Conservation (phyloP, 1,139 yeast genomes). For the Hemisphaericaspora xylanilytica region DNA sequence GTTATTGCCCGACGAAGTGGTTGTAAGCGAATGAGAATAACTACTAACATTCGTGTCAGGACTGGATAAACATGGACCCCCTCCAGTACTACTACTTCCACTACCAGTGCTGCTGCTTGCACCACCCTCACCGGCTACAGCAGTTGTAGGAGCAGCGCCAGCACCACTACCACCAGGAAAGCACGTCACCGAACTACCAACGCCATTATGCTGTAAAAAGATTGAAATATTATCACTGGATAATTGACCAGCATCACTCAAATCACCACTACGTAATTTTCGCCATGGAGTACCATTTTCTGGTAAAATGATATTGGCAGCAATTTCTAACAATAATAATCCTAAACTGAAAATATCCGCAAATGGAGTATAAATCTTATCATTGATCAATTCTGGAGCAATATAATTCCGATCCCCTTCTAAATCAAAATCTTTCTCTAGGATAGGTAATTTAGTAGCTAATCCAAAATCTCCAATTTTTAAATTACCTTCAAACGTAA, state of each 20-base stretch:
- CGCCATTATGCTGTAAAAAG: conserved; percentile 35
- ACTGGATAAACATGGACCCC: background rate
- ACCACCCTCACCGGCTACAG: too few relatives aligned
- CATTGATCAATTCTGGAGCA: conserved; percentile 91
- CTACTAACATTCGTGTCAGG: conserved; percentile 4
- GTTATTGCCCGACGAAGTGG: conserved; percentile 2
- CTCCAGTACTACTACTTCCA: conserved; percentile 4
- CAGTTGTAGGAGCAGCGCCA: too few relatives aligned
- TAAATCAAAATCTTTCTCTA: conserved; percentile 68
- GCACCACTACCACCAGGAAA: background rate
- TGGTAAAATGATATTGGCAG: conserved; percentile 92
- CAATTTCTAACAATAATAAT: conserved; percentile 87
- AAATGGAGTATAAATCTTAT: conserved; percentile 80
- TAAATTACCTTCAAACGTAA: conserved; percentile 89
- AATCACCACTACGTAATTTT: conserved; percentile 88
- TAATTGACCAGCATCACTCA: conserved; percentile 90
- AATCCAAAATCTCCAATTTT: conserved; percentile 82
- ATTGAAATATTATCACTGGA: conserved; percentile 55
- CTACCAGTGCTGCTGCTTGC: conserved; percentile 4
- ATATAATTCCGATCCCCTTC: conserved; percentile 98
- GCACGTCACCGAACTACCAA: background rate
- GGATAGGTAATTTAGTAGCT: conserved; percentile 52
- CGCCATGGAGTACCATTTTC: conserved; percentile 98
- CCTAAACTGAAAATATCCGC: conserved; percentile 96
- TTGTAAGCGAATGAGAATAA: conserved; percentile 2